Base-by-base conservation (phyloP, 169 alveolate species). In the Eimeria acervulina region DNA sequence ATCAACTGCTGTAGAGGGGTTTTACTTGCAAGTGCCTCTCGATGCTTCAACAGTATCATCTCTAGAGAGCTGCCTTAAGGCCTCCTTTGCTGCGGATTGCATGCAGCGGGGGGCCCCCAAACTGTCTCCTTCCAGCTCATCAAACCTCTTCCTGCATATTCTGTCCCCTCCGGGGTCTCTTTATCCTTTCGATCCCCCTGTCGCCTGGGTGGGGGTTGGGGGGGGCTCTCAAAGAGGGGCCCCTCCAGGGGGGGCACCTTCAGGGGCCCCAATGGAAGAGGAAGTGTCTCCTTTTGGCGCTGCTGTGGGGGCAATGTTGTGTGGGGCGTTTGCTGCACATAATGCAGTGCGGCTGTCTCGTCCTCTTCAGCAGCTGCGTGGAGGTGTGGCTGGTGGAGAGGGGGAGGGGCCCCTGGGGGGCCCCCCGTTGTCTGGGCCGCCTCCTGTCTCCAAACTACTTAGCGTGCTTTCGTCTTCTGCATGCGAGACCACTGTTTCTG, bases 151-250 rank as follows among this genome's bases (percentile, higher is more conserved):
- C 19, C 76, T 83, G 74, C 70, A 83, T 52, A 52, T 83, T 21
- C 47, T 83, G 51, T 44, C 81, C 26, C 95, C 95, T 10, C 90
- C 95, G 0, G 96, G 70, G 31, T 36, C 90, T 42, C 87, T 31
- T 17, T 92, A 78, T 66, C 92, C 96, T 12, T 81, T 92, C 42
- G 89, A 47, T 2, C 81, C 95, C 17, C 95, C 95, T 5, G 68
- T 92, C 15, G 93, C 52, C 12, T 92, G 93, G 96, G 55, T 80
- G 38, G 38, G 38, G 40, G 40, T 70, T 40, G 28, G 21, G 44
- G 81, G 26, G 26, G 81, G 2, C 59, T 17, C 0, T 51, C n/a
- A n/a, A n/a, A n/a, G n/a, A n/a, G 59, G 21, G 59, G 7, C 59
- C 2, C 59, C 59, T 1, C 59, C 21, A 1, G 59, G 42, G 81